Base-by-base conservation (phyloP, 1,284 basidiomycete genomes). In the Rhizoctonia solani region DNA sequence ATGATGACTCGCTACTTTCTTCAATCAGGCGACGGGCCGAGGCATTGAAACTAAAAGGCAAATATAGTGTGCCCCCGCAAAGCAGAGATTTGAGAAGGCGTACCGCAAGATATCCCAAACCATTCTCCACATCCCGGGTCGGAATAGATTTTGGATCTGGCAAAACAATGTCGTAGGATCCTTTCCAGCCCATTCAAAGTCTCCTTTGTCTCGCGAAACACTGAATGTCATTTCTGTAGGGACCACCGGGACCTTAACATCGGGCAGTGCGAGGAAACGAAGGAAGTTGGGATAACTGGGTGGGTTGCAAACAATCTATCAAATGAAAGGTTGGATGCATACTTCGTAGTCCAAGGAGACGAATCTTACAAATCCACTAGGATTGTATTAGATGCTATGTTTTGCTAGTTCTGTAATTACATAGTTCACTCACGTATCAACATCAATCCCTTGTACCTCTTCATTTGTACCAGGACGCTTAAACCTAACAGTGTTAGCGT, bases 251-350 rank as follows among this genome's bases (percentile, higher is more conserved):
- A 61, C 32, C 25, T 25, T 37, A 30, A 92, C 81, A 2, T 79
- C 74, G 13, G 76, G 73, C 85, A 80, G 30, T 80, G 74, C n/a
- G 52, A 92, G 80, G 75, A 92, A 92, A 34, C 83, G 83, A 44
- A 90, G 79, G 72, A 93, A 91, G 76, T 93, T 93, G 11, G 91
- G 92, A 72, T 92, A 92, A 0, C 89, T 91, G 44, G 81, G 81
- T 0, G 88, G 86, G 74, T 93, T 92, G 77, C 89, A 86, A 14
- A 92, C 90, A 72, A 90, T 87, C 87, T 89, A 71, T 0, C 56
- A n/a, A 68, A 23, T 19, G 46, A 54, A 3, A 54, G 6, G 46
- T 32, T 37, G 16, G 16, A 23, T n/a, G n/a, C n/a, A n/a, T 56
- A 6, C 19, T 21, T 11, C 11, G 21, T 13, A 13, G 14, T 13